These are phyloP conservation scores for Fusarium tupiense DNA, from an alignment of 2,329 filamentous ascomycete species.

Conservation along the genomic window DNA sequence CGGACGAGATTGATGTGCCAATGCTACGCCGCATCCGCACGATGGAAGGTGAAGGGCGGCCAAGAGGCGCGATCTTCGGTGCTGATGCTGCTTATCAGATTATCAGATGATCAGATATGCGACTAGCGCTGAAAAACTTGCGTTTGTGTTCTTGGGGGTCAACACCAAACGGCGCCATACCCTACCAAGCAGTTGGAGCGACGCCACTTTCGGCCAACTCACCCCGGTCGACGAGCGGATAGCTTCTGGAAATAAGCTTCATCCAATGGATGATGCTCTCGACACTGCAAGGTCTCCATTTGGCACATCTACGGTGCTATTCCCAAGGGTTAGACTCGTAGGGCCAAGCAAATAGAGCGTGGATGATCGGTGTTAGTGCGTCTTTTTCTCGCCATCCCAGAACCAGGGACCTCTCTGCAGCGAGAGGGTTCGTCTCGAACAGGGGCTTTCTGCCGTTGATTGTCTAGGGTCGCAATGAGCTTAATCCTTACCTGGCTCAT, in stretches of 20 bases:
- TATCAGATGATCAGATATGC: conserved; percentile 22
- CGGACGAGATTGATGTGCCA: background rate
- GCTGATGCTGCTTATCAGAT: conserved; percentile 19
- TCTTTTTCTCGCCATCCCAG: background rate
- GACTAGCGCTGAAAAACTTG: conserved; percentile 11
- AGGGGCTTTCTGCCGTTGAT: background rate
- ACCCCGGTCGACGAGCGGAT: background rate
- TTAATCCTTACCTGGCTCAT: background rate
- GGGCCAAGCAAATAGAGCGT: background rate
- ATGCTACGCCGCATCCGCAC: conserved; percentile 7
- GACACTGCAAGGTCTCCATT: background rate
- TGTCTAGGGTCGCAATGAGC: background rate
- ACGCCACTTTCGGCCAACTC: conserved; percentile 9
- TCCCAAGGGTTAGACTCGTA: background rate
- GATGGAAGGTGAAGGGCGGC: background rate
- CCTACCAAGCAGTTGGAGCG: background rate
- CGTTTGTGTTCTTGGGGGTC: background rate
- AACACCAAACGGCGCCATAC: background rate
- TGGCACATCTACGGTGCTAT: conserved; percentile 2
- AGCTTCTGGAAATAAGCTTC: conserved; percentile 11
- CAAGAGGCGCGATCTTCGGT: background rate
- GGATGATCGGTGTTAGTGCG: conserved; percentile 6
- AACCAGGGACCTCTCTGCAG: background rate
- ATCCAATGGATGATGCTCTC: background rate
- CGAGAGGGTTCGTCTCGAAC: background rate